phyloP scores from a whole-genome alignment of 371 early-diverging fungal species.

The Mortierella sp. region DNA sequence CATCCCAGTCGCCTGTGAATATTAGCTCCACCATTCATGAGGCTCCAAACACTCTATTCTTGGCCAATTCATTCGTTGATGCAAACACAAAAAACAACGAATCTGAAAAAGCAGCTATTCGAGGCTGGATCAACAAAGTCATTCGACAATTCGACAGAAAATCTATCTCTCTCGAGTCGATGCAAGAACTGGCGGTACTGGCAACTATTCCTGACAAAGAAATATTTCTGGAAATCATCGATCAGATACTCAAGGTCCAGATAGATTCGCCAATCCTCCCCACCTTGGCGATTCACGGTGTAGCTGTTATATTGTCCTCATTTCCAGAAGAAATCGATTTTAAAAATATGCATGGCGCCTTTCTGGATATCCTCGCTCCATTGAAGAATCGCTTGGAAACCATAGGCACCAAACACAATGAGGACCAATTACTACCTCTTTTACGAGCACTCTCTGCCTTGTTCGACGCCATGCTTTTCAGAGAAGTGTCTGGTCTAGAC shows the following conservation, averaged over 20 bases:
- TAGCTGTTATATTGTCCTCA: not conserved
- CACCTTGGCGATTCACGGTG: not conserved
- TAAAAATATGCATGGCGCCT: not conserved
- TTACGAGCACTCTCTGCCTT: not conserved
- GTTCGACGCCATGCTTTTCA: constrained; percentile 3
- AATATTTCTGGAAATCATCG: not conserved
- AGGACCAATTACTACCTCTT: not conserved
- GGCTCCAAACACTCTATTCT: no score
- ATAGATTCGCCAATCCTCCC: not conserved
- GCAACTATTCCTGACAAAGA: not conserved
- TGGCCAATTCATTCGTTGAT: not conserved
- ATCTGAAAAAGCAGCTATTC: not conserved
- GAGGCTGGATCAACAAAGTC: not conserved
- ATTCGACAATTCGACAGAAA: not conserved
- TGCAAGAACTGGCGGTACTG: not conserved
- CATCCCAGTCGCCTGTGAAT: no score
- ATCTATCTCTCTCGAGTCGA: not conserved
- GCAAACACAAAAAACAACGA: not conserved
- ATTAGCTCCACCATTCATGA: no score
- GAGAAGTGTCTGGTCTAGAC: constrained; percentile 1
- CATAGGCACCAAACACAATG: not conserved
- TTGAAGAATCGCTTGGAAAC: not conserved
- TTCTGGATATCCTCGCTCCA: not conserved
- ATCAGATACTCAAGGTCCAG: not conserved
- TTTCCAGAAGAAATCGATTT: not conserved